Evolutionary conservation across 192 early-diverging fungal species (phyloP), one percentile per base, ranked within the genome.

Genomic region (Rhizoclosmatium globosum): DNA sequence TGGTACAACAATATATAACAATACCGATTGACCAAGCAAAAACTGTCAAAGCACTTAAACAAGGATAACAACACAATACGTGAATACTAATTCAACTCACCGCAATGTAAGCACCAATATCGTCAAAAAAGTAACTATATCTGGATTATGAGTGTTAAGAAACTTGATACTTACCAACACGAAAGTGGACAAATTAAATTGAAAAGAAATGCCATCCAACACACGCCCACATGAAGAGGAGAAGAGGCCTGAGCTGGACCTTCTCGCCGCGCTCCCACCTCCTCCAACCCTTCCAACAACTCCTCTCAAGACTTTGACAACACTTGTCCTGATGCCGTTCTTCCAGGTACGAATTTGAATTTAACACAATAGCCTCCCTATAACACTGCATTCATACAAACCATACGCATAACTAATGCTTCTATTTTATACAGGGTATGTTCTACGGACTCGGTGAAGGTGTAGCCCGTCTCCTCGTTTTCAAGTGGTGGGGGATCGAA

Each of bases 371-470:
- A 31, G 31, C 31, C 31, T 31, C 31, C 31, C 31, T 0, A 31
- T 31, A 31, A 31, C 31, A 31, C 31, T 31, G 31, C 31, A 31
- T 31, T 31, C 31, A 31, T 31, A 31, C 31, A 31, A 31, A 31
- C 31, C 31, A 31, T 31, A 0, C 31, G 0, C 31, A 31, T 31
- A 31, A 31, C 60, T 21, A 62, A 7, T 39, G 4, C 21, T 0
- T 62, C 23, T 0, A 0, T 62, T 7, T 62, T 23, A 19, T 62
- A 21, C 85, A 88, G 77, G 87, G 87, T 21, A 79, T 88, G 79
- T 88, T 88, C 68, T 83, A 88, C 67, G 87, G 87, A 3, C 69
- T 88, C 39, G 87, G 87, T 2, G 87, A 89, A 68, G 87, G 87
- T 39, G 67, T 83, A 4, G 87, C 84, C 15, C 79, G 85, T 58